Conservation (phyloP, 2,329 filamentous ascomycete genomes). For the Ophiostoma novo-ulmi region DNA sequence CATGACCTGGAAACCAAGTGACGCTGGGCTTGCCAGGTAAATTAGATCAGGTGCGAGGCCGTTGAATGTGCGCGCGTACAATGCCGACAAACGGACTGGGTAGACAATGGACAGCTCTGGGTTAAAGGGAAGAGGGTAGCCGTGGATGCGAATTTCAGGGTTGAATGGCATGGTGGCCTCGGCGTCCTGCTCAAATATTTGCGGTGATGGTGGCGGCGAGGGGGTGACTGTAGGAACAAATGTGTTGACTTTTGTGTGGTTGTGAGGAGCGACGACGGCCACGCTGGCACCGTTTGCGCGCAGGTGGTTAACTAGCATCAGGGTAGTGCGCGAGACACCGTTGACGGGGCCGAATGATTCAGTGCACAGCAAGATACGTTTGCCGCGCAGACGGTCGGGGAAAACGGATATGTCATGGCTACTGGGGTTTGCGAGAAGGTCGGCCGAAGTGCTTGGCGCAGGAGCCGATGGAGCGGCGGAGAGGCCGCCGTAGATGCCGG, state of each 20-base stretch:
- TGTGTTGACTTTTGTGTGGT: constrained; percentile 50
- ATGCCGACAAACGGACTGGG: constrained; percentile 58
- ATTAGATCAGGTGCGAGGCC: constrained; percentile 55
- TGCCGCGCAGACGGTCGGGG: constrained; percentile 49
- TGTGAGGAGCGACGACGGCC: constrained; percentile 60
- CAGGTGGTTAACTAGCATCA: constrained; percentile 64
- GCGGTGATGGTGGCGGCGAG: constrained; percentile 22
- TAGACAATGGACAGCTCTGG: constrained; percentile 66
- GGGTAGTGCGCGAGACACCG: constrained; percentile 65
- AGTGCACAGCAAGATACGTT: constrained; percentile 61
- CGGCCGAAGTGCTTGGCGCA: not conserved
- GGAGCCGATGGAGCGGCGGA: too few species aligned
- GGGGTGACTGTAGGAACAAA: constrained; percentile 39
- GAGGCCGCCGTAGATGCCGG: constrained; percentile 1
- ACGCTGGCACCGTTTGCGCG: constrained; percentile 59
- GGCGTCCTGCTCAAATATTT: not conserved
- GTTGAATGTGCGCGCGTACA: constrained; percentile 58
- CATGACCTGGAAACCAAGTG: constrained; percentile 65
- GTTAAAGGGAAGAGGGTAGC: constrained; percentile 65
- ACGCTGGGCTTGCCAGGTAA: constrained; percentile 65
- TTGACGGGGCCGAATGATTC: constrained; percentile 70
- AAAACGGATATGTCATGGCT: constrained; percentile 43
- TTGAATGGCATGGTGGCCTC: constrained; percentile 24
- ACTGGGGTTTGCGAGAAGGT: not conserved
- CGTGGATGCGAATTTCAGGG: constrained; percentile 55